Conservation (phyloP, 768 basidiomycete species). For the Mycena galopus region DNA sequence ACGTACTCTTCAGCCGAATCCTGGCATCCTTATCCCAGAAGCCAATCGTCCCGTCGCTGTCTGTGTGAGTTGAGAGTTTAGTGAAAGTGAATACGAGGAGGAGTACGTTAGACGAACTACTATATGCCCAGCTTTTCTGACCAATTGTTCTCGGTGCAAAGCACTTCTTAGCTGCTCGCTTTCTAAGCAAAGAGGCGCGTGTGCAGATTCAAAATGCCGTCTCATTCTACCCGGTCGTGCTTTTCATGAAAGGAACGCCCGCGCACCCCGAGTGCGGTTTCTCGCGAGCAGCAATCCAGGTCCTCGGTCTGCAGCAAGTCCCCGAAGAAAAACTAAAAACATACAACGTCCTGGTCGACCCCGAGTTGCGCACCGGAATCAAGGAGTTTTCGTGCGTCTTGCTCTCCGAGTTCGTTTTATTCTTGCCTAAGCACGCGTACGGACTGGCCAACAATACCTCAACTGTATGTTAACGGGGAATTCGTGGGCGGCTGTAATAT, state of each 20-base stretch:
- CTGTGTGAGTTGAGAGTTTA: constrained; percentile 48
- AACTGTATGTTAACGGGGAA: constrained; percentile 94
- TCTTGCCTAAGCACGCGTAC: constrained; percentile 53
- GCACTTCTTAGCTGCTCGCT: constrained; percentile 49
- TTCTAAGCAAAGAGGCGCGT: constrained; percentile 73
- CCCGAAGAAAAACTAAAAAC: constrained; percentile 85
- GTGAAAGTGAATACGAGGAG: background rate
- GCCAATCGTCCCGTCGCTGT: constrained; percentile 88
- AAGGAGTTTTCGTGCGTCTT: constrained; percentile 96
- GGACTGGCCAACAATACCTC: constrained; percentile 98
- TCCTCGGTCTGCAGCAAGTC: constrained; percentile 88
- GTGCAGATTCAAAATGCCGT: constrained; percentile 81
- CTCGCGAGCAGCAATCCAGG: constrained; percentile 93
- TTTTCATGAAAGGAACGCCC: constrained; percentile 99
- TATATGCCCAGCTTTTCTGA: constrained; percentile 21
- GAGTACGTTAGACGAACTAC: no score
- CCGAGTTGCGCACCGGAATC: constrained; percentile 85
- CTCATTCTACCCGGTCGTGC: constrained; percentile 81
- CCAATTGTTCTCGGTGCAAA: constrained; percentile 4
- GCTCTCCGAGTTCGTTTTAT: background rate
- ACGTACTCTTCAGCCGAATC: constrained; percentile 88
- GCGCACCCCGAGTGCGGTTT: constrained; percentile 92
- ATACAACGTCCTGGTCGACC: constrained; percentile 91
- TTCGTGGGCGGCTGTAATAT: constrained; percentile 99
- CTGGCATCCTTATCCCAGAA: constrained; percentile 97